Evolutionary conservation across 2,329 filamentous ascomycete genomes (phyloP), one percentile per base, ranked within the genome.

Genomic region (Chaetoscypha palmicola): DNA sequence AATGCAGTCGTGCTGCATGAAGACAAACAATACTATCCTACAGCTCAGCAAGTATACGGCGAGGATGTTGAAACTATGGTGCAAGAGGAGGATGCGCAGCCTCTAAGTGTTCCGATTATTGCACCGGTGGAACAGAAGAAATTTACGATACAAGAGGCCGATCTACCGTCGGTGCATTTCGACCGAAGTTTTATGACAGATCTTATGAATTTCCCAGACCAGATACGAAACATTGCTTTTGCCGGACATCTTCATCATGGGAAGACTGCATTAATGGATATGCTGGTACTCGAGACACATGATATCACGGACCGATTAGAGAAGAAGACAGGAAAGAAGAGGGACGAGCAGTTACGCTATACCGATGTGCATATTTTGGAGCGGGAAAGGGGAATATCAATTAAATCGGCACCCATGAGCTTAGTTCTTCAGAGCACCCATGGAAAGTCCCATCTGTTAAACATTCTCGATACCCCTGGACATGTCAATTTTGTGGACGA

Each of bases 401-500:
- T 95, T 60, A 98, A 98, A 66, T 76, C 90, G 4, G 83, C 89
- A 14, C 91, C 92, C 5, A 97, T 98, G 90, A 95, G 85, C 60
- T 68, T 98, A 54, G 82, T 97, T 28, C 71, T 98, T 45, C 88
- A 87, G 58, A 86, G 80, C 55, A 90, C 88, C 7, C 88, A 86
- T 64, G 87, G 88, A 41, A 98, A 98, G 67, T 97, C 90, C 26
- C 90, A 97, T 67, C 74, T 98, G 2, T 70, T 98, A 68, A 97
- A 97, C 66, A 81, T 98, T 43, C 73, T 98, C 46, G 92, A 98
- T 66, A 98, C 92, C 1, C 92, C 92, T 1, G 92, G 92, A 5
- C 92, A 98, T 63, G 92, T 97, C 61, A 96, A 98, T 65, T 98
- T 98, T 63, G 91, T 94, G 32, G 92, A 98, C 62, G 92, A 98